phyloP scores from a whole-genome alignment of 2,329 filamentous ascomycete genomes.

The Cladosporium cucumerinum region DNA sequence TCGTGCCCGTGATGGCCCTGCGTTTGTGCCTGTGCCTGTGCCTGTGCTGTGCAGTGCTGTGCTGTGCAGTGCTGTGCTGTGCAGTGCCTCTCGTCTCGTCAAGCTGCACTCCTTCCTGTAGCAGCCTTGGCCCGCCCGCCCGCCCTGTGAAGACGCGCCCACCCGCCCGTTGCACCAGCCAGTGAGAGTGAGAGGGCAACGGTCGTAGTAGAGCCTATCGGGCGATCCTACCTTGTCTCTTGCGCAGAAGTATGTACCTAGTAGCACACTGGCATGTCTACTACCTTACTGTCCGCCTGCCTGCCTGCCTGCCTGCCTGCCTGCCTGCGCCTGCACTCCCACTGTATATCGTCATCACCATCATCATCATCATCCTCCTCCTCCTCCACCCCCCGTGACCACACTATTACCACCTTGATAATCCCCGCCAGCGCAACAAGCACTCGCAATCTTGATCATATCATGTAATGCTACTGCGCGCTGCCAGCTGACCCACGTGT shows the following conservation, averaged over 20 bases:
- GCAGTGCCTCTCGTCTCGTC: not conserved
- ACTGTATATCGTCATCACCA: not conserved
- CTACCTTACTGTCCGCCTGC: no score
- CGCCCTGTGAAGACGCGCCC: not conserved
- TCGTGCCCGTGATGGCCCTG: not conserved
- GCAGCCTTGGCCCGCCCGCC: not conserved
- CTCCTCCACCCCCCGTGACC: not conserved
- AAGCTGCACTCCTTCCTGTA: not conserved
- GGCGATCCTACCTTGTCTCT: not conserved
- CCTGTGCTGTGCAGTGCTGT: not conserved
- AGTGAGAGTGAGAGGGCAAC: not conserved
- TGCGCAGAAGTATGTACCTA: not conserved
- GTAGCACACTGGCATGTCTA: not conserved
- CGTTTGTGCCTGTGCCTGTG: not conserved
- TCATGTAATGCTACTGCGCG: conserved; percentile 3
- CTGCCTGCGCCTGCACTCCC: not conserved
- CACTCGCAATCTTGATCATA: not conserved
- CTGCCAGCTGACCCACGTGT: conserved; percentile 13
- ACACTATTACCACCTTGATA: not conserved
- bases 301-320: no score
- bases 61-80: not conserved
- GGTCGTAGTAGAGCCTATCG: not conserved
- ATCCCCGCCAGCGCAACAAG: not conserved
- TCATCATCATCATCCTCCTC: not conserved
- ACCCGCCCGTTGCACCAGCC: not conserved